These are phyloP conservation scores for Porcisia deanei DNA, from an alignment of 208 protist genomes.

Conservation along the genomic window DNA sequence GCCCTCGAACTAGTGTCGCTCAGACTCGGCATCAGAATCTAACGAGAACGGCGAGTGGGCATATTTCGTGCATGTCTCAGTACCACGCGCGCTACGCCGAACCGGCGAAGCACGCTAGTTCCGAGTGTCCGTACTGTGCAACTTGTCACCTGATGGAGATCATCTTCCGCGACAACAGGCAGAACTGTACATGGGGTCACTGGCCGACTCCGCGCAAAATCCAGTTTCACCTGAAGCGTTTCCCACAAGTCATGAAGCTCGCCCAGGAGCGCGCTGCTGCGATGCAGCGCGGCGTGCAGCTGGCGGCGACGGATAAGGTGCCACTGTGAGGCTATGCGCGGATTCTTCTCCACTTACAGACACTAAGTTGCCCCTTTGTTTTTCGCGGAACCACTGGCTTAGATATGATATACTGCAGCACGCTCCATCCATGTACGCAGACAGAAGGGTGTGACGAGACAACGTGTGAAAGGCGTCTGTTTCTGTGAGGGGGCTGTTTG, in stretches of 20 bases:
- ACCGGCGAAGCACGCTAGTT: slow-evolving; percentile 42
- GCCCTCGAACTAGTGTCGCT: not conserved
- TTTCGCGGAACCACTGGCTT: not conserved
- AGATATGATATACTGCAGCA: not conserved
- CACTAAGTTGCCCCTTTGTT: slow-evolving; percentile 8
- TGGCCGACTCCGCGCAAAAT: slow-evolving; percentile 65
- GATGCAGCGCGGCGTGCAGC: slow-evolving; percentile 32
- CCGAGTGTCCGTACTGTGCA: slow-evolving; percentile 59
- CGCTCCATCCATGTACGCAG: not conserved
- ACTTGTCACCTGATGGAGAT: slow-evolving; percentile 77
- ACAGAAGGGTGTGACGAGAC: not conserved
- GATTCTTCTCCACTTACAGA: not conserved
- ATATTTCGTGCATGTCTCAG: slow-evolving; percentile 41
- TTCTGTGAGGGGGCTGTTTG: not conserved
- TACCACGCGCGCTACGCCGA: slow-evolving; percentile 61
- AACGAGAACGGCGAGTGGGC: not conserved
- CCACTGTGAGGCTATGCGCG: slow-evolving; percentile 2
- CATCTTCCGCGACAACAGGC: slow-evolving; percentile 55
- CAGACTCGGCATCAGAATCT: not conserved
- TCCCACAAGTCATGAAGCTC: slow-evolving; percentile 37
- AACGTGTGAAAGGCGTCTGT: not conserved
- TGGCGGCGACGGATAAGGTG: slow-evolving; percentile 36
- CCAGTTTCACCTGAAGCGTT: slow-evolving; percentile 40
- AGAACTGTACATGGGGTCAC: slow-evolving; percentile 61
- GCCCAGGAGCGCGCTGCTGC: slow-evolving; percentile 40